phyloP scores from a whole-genome alignment of 1,284 basidiomycete genomes.

The Abortiporus biennis region DNA sequence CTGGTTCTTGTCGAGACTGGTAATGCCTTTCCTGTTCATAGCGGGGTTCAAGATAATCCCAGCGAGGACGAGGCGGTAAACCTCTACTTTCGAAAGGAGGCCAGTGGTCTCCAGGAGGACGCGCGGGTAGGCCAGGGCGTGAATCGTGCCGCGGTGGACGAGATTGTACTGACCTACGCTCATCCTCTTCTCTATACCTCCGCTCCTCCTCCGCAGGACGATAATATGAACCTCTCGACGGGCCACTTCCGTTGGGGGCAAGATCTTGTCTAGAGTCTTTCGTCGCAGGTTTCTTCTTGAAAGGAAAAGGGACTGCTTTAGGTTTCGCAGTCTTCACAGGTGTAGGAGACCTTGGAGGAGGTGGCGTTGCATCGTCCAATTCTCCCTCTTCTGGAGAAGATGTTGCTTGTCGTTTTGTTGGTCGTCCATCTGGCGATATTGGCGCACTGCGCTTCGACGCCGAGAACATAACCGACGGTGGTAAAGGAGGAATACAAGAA shows the following conservation, averaged over 20 bases:
- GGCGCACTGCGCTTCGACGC: conserved; percentile 52
- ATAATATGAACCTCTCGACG: not conserved
- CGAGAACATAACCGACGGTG: conserved; percentile 15
- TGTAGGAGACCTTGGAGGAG: conserved; percentile 20
- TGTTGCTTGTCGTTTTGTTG: conserved; percentile 48
- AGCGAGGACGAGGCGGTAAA: conserved; percentile 12
- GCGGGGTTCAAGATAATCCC: conserved; percentile 12
- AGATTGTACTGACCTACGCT: conserved; percentile 13
- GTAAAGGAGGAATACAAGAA: too few species aligned
- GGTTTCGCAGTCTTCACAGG: conserved; percentile 22
- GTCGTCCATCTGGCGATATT: conserved; percentile 39
- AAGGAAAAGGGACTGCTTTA: conserved; percentile 62
- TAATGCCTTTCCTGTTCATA: conserved; percentile 10
- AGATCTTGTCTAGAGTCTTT: conserved; percentile 14
- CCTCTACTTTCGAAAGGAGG: conserved; percentile 16
- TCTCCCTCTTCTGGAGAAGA: conserved; percentile 76
- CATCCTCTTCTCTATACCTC: conserved; percentile 28
- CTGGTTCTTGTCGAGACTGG: conserved; percentile 13
- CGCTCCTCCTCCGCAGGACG: conserved; percentile 33
- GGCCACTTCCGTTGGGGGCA: conserved; percentile 9
- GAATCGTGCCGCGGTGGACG: conserved; percentile 9
- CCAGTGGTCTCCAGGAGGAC: conserved; percentile 18
- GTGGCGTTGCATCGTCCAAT: conserved; percentile 42
- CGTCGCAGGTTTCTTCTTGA: conserved; percentile 48
- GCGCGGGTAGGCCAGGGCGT: conserved; percentile 4